Base-by-base conservation (phyloP, 441 rosid genomes). In the Mallotus japonicus region DNA sequence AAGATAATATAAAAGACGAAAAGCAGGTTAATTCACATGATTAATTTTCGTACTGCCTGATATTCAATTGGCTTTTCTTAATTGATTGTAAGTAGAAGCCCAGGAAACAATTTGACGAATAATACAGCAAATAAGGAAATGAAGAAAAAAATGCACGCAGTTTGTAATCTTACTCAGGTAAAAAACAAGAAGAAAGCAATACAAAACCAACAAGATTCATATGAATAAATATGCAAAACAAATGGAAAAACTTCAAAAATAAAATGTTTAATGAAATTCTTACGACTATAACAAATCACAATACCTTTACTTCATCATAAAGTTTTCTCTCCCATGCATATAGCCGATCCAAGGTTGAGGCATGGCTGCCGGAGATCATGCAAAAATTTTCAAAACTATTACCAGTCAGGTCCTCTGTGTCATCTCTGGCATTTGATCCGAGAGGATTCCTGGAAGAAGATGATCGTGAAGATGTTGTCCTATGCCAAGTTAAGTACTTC, bases 311-410 rank as follows among this genome's bases (percentile, higher is more conserved):
- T 92, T 95, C 99, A 73, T 95, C 98, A 63, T 90, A 89, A 82
- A 95, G 98, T 82, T 95, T 95, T 82, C 90, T 85, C 89, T 95
- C 99, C 99, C 99, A 95, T 19, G 99, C 99, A 84, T 82, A 91
- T 20, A 95, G 81, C 79, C 98, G 87, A 80, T 95, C 95, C 83
- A 95, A 83, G 19, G 99, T 92, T 47, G 99, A 95, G 70, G 92
- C 99, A 73, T 95, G 98, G 77, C 97, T 92, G 66, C 98, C 96
- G 15, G 98, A 90, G 79, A 84, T 86, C 98, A 91, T 86, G 84
- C 94, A 87, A 72, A 87, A 82, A 76, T 84, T 87, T 65, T 89
- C 87, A 76, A 89, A 90, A 76, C 86, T 82, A 87, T 83, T 81
- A 74, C 76, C 82, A 64, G 80, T 76, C 49, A 85, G 84, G 65